Evolutionary conservation across 768 basidiomycete genomes (phyloP), one percentile per base, ranked within the genome.

Genomic region (Lactifluus rugatus): DNA sequence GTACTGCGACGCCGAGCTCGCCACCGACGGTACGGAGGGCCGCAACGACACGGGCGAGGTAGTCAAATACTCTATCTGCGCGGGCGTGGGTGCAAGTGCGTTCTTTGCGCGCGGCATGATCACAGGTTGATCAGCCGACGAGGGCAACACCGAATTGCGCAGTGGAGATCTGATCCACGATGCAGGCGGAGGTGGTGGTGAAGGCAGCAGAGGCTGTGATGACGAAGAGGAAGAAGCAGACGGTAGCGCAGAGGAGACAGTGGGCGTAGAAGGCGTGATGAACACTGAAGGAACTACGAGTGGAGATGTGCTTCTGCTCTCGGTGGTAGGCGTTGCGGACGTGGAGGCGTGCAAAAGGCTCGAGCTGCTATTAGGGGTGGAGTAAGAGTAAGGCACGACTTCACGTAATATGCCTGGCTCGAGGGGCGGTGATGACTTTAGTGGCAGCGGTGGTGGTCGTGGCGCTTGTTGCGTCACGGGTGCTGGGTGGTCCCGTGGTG

Each of bases 1-100:
- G 60, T 74, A 74, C 34, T 68, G 57, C 13, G 73, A 74, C 21
- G 58, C 64, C 8, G 72, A 67, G 63, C 71, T 73, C 58, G 71
- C 62, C 32, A 67, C 70, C 9, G 73, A 71, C 36, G 65, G 65
- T 60, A 65, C 65, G 34, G 66, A 65, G 6, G 37, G 44, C 11
- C 65, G 54, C 45, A 17, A 31, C n/a, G 62, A 59, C n/a, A 44
- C 32, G 21, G 51, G 53, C 25, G 56, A 32, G 23, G 21, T 26
- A 13, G 42, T 31, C 39, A 31, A 58, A 37, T 49, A 60, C 16
- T 32, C 37, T 11, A 26, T 0, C 3, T 44, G 31, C 3, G 13
- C 2, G 2, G 26, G 17, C 16, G 31, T 4, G 39, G 56, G 21
- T 19, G 51, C 10, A n/a, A 25, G 19, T 3, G 44, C 46, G 32